phyloP scores from a whole-genome alignment of 2,329 filamentous ascomycete genomes.

The Fusarium sp. region DNA sequence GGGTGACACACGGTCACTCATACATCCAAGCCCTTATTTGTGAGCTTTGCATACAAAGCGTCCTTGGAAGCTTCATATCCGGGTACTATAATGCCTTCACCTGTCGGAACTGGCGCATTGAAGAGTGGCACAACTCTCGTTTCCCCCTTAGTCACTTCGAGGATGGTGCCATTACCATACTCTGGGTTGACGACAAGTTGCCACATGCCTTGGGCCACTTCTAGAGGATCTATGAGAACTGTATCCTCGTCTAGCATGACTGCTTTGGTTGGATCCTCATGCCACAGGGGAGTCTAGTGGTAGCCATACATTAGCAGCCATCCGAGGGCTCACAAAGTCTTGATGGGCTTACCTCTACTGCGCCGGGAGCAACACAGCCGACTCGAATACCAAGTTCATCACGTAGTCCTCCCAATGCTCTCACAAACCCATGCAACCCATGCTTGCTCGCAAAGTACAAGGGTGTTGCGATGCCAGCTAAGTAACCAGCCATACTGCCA shows the following conservation, averaged over 20 bases:
- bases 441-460: constrained; percentile 54
- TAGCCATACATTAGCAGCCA: neutral
- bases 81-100: constrained; percentile 37
- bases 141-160: constrained; percentile 46
- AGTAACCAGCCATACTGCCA: constrained; percentile 51
- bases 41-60: constrained; percentile 40
- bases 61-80: constrained; percentile 42
- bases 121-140: constrained; percentile 48
- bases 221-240: constrained; percentile 48
- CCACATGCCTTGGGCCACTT: constrained; percentile 50
- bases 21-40: constrained; percentile 38
- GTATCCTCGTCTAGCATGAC: constrained; percentile 42
- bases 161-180: constrained; percentile 49
- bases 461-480: constrained; percentile 47
- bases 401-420: constrained; percentile 46
- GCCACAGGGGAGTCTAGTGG: constrained; percentile 50
- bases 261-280: constrained; percentile 49
- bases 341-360: constrained; percentile 45
- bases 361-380: constrained; percentile 50
- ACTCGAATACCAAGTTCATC: constrained; percentile 40
- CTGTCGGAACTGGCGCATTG: constrained; percentile 42
- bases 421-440: constrained; percentile 53
- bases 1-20: constrained; percentile 9
- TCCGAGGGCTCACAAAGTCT: neutral
- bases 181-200: constrained; percentile 42